A percentile compares a stretch with the other conserved stretches of the same genome.
These are phyloP conservation scores for Flagelloscypha sp. DNA, from an alignment of 768 basidiomycete species.

Conservation along the genomic window DNA sequence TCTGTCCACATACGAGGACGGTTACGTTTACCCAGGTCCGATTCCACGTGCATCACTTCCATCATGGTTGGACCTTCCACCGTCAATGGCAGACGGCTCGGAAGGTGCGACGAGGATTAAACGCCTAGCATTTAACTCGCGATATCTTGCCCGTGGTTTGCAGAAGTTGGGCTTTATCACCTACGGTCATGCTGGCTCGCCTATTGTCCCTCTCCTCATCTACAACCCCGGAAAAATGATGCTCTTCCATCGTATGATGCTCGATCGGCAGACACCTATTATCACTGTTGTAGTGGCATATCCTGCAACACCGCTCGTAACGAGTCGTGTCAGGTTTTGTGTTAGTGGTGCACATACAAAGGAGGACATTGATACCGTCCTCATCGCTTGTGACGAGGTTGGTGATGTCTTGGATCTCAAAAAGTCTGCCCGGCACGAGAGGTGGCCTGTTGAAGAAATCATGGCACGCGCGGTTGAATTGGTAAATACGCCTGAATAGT, in stretches of 20 bases:
- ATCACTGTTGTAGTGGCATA: constrained; percentile 88
- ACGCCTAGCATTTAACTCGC: constrained; percentile 89
- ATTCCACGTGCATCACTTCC: constrained; percentile 61
- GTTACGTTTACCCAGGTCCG: constrained; percentile 54
- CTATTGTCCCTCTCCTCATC: constrained; percentile 86
- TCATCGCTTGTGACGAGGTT: constrained; percentile 86
- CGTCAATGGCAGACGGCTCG: constrained; percentile 64
- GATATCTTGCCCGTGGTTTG: constrained; percentile 83
- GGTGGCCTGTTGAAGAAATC: constrained; percentile 77
- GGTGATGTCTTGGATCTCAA: constrained; percentile 89
- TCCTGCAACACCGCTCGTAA: constrained; percentile 84
- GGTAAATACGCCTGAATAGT: constrained; percentile 46
- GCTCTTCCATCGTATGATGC: constrained; percentile 86
- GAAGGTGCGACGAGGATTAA: constrained; percentile 80
- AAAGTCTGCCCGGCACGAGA: constrained; percentile 36
- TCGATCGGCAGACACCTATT: constrained; percentile 67
- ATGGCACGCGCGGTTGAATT: constrained; percentile 67
- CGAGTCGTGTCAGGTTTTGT: constrained; percentile 87
- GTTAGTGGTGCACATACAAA: constrained; percentile 94
- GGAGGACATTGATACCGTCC: constrained; percentile 83
- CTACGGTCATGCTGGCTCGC: constrained; percentile 85
- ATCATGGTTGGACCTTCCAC: constrained; percentile 69
- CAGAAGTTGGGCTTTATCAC: constrained; percentile 94
- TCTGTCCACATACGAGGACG: constrained; percentile 25
- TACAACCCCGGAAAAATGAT: constrained; percentile 95